Evolutionary conservation across 1,139 yeast genomes (phyloP).

Genomic region (Taiozyma onychis): DNA sequence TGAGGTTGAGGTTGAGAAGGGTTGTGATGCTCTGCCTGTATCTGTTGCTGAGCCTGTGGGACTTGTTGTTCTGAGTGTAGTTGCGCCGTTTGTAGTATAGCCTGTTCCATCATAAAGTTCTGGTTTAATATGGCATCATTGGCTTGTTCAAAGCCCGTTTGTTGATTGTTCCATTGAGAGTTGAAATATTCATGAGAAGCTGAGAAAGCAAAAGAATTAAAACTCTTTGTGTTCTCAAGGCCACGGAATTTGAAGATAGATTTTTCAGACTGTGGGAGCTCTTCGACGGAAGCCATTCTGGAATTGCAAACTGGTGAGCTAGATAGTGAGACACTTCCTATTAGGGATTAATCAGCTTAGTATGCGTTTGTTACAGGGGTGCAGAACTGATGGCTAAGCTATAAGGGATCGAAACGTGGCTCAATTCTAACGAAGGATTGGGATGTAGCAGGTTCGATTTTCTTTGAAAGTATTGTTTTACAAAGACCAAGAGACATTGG

Average conservation of each 20-base stretch:
- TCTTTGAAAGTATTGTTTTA: neutral
- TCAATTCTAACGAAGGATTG: neutral
- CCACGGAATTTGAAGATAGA: conserved; percentile 3
- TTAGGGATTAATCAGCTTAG: neutral
- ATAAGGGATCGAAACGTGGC: neutral
- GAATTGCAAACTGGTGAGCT: neutral
- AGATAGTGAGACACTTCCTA: neutral
- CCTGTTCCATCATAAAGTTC: neutral
- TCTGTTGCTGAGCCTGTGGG: neutral
- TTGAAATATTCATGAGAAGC: neutral
- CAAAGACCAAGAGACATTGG: neutral
- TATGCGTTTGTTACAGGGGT: neutral
- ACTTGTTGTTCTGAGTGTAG: neutral
- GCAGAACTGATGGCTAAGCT: neutral
- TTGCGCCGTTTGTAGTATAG: neutral
- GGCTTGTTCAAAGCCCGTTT: neutral
- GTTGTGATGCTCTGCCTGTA: neutral
- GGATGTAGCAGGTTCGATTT: neutral
- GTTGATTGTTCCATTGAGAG: neutral
- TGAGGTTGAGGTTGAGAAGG: neutral
- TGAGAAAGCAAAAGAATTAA: neutral
- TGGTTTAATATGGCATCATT: neutral
- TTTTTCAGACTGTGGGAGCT: conserved; percentile 9
- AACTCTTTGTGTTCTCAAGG: neutral
- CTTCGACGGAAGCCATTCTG: conserved; percentile 17